phyloP scores from a whole-genome alignment of 2,329 filamentous ascomycete genomes.

The Hypoxylon sp. region DNA sequence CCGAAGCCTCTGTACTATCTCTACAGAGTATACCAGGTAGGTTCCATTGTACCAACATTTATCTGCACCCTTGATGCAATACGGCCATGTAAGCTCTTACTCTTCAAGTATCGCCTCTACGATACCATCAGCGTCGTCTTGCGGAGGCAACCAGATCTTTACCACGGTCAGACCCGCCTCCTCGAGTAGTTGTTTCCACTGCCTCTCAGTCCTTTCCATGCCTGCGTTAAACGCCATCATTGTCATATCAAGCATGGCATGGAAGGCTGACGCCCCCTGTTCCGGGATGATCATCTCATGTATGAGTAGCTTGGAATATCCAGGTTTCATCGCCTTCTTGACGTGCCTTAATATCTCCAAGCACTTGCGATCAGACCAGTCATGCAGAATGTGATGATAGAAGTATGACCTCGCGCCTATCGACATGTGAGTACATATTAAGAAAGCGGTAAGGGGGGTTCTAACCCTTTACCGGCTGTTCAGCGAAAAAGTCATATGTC shows the following conservation, averaged over 20 bases:
- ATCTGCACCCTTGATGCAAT: no score
- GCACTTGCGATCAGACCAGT: constrained; percentile 56
- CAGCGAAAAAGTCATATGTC: constrained; percentile 56
- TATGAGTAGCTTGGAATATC: constrained; percentile 55
- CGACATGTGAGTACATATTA: not conserved
- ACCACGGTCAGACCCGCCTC: constrained; percentile 45
- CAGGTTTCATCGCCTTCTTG: constrained; percentile 51
- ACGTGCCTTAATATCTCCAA: constrained; percentile 53
- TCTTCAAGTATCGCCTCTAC: constrained; percentile 45
- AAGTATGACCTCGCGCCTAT: constrained; percentile 53
- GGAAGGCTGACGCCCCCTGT: constrained; percentile 43
- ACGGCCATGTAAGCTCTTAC: not conserved
- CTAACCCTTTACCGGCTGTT: constrained; percentile 56
- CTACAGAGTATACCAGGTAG: no score
- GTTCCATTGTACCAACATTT: no score
- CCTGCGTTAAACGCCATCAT: constrained; percentile 54
- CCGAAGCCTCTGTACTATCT: no score
- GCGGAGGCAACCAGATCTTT: constrained; percentile 45
- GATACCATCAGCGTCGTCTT: constrained; percentile 49
- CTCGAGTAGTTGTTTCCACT: constrained; percentile 48
- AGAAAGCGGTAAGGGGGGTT: no score
- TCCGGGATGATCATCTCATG: constrained; percentile 56
- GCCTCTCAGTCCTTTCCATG: constrained; percentile 49
- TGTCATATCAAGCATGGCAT: constrained; percentile 50
- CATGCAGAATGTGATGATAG: constrained; percentile 56